Evolutionary conservation across 2,329 filamentous ascomycete genomes (phyloP).

Genomic region (Colletotrichum navitas): DNA sequence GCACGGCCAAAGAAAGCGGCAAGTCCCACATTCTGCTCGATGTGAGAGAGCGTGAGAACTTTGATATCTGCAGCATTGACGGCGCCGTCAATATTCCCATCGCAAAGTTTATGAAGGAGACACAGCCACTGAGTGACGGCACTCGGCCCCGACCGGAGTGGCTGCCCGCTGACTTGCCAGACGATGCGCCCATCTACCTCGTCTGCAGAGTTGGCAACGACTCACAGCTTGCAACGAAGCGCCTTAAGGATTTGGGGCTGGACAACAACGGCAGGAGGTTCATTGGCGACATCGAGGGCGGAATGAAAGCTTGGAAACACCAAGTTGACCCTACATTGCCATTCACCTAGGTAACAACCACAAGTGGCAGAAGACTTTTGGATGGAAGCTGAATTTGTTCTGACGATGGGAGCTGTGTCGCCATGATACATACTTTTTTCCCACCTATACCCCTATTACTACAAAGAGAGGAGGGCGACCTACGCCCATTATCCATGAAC

Average conservation of each 20-base stretch:
- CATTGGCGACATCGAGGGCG: slow-evolving; percentile 79
- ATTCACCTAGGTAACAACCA: slow-evolving; percentile 56
- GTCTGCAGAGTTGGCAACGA: slow-evolving; percentile 84
- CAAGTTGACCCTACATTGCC: slow-evolving; percentile 72
- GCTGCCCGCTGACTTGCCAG: slow-evolving; percentile 54
- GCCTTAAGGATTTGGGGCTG: slow-evolving; percentile 72
- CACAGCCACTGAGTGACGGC: slow-evolving; percentile 45
- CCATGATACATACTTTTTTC: slow-evolving; percentile 45
- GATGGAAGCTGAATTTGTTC: slow-evolving; percentile 41
- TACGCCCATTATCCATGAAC: slow-evolving; percentile 37
- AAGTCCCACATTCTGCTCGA: slow-evolving; percentile 76
- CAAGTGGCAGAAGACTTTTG: slow-evolving; percentile 28
- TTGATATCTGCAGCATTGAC: slow-evolving; percentile 80
- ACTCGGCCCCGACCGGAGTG: slow-evolving; percentile 48
- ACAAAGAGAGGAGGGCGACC: slow-evolving; percentile 33
- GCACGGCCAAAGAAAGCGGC: slow-evolving; percentile 39
- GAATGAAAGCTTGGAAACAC: slow-evolving; percentile 78
- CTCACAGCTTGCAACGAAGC: slow-evolving; percentile 77
- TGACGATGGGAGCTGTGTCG: slow-evolving; percentile 46
- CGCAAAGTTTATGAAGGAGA: slow-evolving; percentile 68
- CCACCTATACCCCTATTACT: slow-evolving; percentile 32
- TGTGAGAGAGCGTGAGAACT: slow-evolving; percentile 87
- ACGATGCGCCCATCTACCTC: slow-evolving; percentile 72
- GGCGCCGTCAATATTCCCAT: slow-evolving; percentile 80
- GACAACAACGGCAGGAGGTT: slow-evolving; percentile 65